phyloP scores from a whole-genome alignment of 495 filamentous ascomycete genomes.

The Talaromyces nanjingensis region DNA sequence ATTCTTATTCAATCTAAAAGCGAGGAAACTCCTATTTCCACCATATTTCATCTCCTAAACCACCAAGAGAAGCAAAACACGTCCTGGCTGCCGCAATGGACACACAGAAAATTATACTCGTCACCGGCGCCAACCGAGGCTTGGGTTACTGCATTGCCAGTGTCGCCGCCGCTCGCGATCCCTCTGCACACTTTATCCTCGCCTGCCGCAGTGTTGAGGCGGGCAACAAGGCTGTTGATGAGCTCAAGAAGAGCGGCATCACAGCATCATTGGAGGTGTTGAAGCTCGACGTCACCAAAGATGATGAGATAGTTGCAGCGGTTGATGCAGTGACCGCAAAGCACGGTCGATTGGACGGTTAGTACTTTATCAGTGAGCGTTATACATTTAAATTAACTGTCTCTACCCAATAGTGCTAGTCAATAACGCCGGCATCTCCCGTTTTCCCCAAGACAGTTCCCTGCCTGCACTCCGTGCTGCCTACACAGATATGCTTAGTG shows the following conservation, averaged over 20 bases:
- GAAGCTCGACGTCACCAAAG: constrained; percentile 22
- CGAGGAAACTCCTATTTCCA: too few relatives aligned
- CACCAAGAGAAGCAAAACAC: too few relatives aligned
- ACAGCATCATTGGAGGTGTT: constrained; percentile 20
- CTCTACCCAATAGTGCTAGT: constrained; percentile 20
- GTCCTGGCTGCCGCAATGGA: too few relatives aligned
- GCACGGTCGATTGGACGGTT: constrained; percentile 21
- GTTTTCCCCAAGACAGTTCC: constrained; percentile 4
- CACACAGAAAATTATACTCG: too few relatives aligned
- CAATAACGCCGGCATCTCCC: constrained; percentile 26
- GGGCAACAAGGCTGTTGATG: constrained; percentile 14
- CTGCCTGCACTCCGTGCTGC: constrained; percentile 13
- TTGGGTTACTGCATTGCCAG: constrained; percentile 29
- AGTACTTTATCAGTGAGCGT: constrained; percentile 7
- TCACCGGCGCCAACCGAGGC: not conserved
- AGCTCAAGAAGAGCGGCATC: constrained; percentile 15
- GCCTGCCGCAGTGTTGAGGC: constrained; percentile 16
- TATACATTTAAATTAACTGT: not conserved
- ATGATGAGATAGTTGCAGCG: constrained; percentile 18
- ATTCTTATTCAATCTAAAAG: too few relatives aligned
- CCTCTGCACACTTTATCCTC: constrained; percentile 21
- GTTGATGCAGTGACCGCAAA: constrained; percentile 12
- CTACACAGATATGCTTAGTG: constrained; percentile 19
- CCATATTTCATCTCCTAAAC: too few relatives aligned
- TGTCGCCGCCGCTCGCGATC: constrained; percentile 18